Conservation (phyloP, 257 asterid genomes). For the Fraxinus americana region DNA sequence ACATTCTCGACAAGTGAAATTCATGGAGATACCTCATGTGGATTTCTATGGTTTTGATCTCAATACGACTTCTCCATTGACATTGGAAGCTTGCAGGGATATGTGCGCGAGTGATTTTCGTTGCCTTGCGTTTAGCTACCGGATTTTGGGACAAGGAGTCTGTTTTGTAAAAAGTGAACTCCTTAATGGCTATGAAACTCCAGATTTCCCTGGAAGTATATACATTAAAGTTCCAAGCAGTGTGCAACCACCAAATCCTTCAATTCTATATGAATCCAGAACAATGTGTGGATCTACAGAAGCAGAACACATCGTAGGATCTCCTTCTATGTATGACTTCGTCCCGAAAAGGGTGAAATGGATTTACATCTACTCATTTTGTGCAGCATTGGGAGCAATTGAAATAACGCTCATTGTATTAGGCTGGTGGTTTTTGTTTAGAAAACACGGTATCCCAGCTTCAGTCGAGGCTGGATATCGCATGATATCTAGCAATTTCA, state of each 20-base stretch:
- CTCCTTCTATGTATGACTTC: constrained; percentile 45
- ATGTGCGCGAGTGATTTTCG: constrained; percentile 38
- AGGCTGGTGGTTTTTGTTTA: constrained; percentile 57
- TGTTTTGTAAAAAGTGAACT: constrained; percentile 58
- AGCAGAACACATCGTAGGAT: constrained; percentile 25
- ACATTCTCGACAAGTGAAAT: constrained; percentile 32
- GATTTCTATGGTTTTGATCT: constrained; percentile 74
- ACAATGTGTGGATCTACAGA: constrained; percentile 24
- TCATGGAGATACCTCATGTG: constrained; percentile 50
- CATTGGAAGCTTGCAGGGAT: constrained; percentile 44
- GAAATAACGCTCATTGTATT: constrained; percentile 35
- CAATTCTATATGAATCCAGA: constrained; percentile 33
- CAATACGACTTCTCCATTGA: constrained; percentile 16
- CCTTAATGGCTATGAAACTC: constrained; percentile 53
- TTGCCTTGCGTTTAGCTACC: constrained; percentile 58
- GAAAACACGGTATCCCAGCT: constrained; percentile 42
- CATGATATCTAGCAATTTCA: constrained; percentile 48
- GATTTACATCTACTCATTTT: constrained; percentile 44
- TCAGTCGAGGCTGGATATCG: constrained; percentile 56
- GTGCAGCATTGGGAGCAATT: constrained; percentile 36
- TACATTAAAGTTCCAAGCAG: constrained; percentile 51
- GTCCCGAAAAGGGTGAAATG: constrained; percentile 35
- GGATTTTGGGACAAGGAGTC: constrained; percentile 44
- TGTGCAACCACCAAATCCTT: constrained; percentile 30
- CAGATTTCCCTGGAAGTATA: constrained; percentile 50